Conservation (phyloP, 352 stramenopile species). For the Phytopythium sindhum region DNA sequence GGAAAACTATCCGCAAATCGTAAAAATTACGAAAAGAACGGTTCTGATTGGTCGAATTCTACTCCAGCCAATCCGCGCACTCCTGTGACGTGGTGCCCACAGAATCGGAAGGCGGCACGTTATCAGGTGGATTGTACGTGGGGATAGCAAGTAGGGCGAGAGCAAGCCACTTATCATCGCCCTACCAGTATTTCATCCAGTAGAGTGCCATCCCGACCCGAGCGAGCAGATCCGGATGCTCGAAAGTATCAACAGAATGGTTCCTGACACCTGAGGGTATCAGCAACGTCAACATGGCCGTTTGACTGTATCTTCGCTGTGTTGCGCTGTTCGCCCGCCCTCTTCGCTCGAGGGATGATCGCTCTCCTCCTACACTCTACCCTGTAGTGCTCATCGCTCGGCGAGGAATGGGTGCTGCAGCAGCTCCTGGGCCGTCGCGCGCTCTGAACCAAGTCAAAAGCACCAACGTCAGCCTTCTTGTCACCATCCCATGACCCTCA, state of each 20-base stretch:
- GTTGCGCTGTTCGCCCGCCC: no score
- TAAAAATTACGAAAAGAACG: neutral
- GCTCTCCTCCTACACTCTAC: no score
- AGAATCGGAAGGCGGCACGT: neutral
- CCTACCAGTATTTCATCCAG: no score
- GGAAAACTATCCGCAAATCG: neutral
- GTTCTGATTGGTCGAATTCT: neutral
- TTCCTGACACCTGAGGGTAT: no score
- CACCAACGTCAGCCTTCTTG: neutral
- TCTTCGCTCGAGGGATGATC: no score
- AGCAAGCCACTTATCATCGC: neutral
- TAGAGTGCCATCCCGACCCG: no score
- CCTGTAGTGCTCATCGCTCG: neutral
- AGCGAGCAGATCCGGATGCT: no score
- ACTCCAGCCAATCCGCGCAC: neutral
- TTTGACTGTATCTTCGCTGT: no score
- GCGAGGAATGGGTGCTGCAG: slow-evolving; percentile 54
- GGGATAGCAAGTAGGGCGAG: neutral
- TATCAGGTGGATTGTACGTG: no score
- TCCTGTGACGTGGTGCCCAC: neutral
- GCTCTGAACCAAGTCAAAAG: slow-evolving; percentile 26
- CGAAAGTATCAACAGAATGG: no score
- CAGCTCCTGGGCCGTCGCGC: slow-evolving; percentile 63
- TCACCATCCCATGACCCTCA: neutral
- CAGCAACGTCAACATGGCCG: no score